A percentile compares a stretch with the other conserved stretches of the same genome.
Evolutionary conservation across 1,139 yeast genomes (phyloP).

Genomic region (Suhomyces atakaporum): DNA sequence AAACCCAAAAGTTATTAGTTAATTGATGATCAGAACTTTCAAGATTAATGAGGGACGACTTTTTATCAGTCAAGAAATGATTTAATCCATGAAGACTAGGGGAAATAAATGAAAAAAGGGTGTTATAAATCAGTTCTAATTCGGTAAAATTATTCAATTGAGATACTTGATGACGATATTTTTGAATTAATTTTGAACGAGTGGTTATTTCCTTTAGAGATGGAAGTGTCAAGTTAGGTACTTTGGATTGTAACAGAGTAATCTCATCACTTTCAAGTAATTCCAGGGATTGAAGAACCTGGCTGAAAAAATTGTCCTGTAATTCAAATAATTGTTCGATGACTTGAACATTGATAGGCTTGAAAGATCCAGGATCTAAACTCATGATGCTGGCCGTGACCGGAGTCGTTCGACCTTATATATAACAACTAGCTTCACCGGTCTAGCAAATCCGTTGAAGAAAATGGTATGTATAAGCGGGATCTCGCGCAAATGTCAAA

Average conservation of each 20-base stretch:
- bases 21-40: not conserved
- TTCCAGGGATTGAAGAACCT: conserved; percentile 13
- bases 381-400: conserved; percentile 1
- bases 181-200: conserved; percentile 13
- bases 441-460: conserved; percentile 2
- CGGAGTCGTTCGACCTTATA: no score
- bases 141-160: conserved; percentile 10
- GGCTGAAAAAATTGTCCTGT: conserved; percentile 13
- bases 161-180: conserved; percentile 13
- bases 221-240: conserved; percentile 7
- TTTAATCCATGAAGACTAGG: conserved; percentile 7
- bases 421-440: no score
- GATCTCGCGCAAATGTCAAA: conserved; percentile 13
- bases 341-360: conserved; percentile 10
- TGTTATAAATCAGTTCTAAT: conserved; percentile 11
- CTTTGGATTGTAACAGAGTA: conserved; percentile 6
- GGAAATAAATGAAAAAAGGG: conserved; percentile 13
- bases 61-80: not conserved
- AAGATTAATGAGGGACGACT: not conserved
- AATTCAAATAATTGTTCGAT: conserved; percentile 14
- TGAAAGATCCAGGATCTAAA: not conserved
- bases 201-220: conserved; percentile 11
- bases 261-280: conserved; percentile 11
- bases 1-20: not conserved
- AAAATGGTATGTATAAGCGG: conserved; percentile 14